Base-by-base conservation (phyloP, 257 asterid genomes). In the Capsicum chinense region DNA sequence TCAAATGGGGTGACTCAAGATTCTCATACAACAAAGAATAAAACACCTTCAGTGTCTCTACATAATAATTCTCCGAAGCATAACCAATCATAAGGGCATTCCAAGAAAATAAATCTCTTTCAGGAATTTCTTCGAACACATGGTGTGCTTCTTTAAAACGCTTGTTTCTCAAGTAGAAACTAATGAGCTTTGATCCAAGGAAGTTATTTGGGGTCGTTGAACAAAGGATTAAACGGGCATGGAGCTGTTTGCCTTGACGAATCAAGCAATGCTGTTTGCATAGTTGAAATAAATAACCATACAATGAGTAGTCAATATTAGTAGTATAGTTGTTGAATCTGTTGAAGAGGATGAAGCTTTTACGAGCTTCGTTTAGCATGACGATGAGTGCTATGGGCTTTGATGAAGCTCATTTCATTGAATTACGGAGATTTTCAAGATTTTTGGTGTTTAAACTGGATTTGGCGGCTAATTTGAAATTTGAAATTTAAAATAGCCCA, bases 161-260 rank as follows among this genome's bases (percentile, higher is more conserved):
- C 71, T 86, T 86, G 48, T 79, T 84, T 83, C 83, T 90, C 5
- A 95, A 86, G 84, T 95, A 93, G 5, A 92, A 85, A 5, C 88
- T 86, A n/a, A 95, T 90, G 86, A 95, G 95, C 81, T 92, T 94
- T 16, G 98, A 94, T 73, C 95, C 99, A 79, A 95, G 93, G 88
- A 86, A 93, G 89, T 92, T 93, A 88, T 92, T 96, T 60, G 89
- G 91, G 63, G 85, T 56, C 50, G 89, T 85, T 54, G 94, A 87
- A 74, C 88, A 85, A 64, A 91, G 90, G 42, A 92, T 58, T 47
- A 93, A 89, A 79, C 89, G 89, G 67, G 93, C 93, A 86, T 95
- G 99, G 62, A 95, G 93, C 86, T 95, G 97, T 85, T 86, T 89
- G 9, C 88, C 98, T 86, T 88, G 98, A 63, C 92, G 91, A 58